phyloP scores from a whole-genome alignment of 1,284 basidiomycete genomes.

The Fistulinella staudtii region DNA sequence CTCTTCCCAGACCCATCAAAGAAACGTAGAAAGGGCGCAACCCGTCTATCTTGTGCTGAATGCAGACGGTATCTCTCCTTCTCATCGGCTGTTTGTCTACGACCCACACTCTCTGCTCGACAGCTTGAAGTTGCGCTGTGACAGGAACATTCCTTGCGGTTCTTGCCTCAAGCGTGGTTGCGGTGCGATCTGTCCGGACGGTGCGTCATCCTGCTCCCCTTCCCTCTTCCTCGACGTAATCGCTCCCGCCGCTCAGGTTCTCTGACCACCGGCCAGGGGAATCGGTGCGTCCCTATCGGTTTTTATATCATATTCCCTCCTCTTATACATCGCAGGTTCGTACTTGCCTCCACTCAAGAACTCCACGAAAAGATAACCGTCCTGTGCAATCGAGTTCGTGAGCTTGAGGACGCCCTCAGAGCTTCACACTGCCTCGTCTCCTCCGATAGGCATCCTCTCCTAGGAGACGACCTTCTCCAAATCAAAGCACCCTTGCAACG shows the following conservation, averaged over 20 bases:
- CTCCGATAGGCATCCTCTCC: slow-evolving; percentile 59
- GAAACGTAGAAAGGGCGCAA: slow-evolving; percentile 72
- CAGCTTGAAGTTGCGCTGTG: slow-evolving; percentile 72
- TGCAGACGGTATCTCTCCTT: slow-evolving; percentile 52
- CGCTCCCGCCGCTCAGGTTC: slow-evolving; percentile 44
- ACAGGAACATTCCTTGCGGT: slow-evolving; percentile 47
- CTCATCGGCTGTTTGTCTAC: neutral
- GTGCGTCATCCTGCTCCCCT: slow-evolving; percentile 30
- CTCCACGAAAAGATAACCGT: slow-evolving; percentile 78
- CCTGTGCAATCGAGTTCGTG: slow-evolving; percentile 66
- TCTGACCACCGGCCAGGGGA: slow-evolving; percentile 74
- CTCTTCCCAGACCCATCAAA: slow-evolving; percentile 42
- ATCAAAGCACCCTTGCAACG: slow-evolving; percentile 72
- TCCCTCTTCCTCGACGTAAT: slow-evolving; percentile 18
- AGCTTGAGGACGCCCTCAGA: slow-evolving; percentile 72
- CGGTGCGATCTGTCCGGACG: slow-evolving; percentile 63
- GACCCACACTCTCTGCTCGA: neutral
- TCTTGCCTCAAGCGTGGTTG: slow-evolving; percentile 56
- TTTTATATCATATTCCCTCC: neutral
- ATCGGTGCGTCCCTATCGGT: slow-evolving; percentile 47
- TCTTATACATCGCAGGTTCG: slow-evolving; percentile 49
- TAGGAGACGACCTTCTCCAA: slow-evolving; percentile 63
- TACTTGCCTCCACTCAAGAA: slow-evolving; percentile 76
- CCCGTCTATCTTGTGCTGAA: slow-evolving; percentile 71
- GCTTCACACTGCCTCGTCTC: slow-evolving; percentile 56